Percentiles rank a stretch among this genome's conserved stretches.
phyloP scores from a whole-genome alignment of 306 rosid genomes.

The Cucurbita maxima region DNA sequence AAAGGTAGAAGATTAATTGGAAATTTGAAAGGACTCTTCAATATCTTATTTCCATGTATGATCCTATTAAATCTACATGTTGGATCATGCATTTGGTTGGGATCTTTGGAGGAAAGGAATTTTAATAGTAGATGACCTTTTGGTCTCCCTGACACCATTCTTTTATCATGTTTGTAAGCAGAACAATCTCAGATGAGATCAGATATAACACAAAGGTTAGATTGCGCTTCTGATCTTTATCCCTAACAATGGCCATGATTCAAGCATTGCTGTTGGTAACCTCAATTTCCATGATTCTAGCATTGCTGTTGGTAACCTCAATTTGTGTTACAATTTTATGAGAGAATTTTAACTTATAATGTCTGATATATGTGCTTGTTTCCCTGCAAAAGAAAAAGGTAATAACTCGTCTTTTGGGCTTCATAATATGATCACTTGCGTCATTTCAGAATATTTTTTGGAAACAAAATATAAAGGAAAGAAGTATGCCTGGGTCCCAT shows the following conservation, averaged over 20 bases:
- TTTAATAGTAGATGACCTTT: neutral
- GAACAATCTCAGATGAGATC: neutral
- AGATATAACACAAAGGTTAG: neutral
- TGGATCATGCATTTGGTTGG: neutral
- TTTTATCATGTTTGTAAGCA: neutral
- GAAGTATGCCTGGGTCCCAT: neutral
- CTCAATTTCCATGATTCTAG: neutral
- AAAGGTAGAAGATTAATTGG: slow-evolving; percentile 3
- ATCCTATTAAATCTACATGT: neutral
- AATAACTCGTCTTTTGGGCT: neutral
- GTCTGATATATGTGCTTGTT: neutral
- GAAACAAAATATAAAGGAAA: neutral
- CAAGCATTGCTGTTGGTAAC: neutral
- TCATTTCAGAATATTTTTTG: neutral
- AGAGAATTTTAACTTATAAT: neutral
- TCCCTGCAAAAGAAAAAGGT: neutral
- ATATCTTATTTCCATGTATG: neutral
- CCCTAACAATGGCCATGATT: slow-evolving; percentile 3
- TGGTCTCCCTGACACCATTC: slow-evolving; percentile 6
- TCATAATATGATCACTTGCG: neutral
- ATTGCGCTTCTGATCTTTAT: neutral
- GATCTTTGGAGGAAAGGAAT: neutral
- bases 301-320: neutral
- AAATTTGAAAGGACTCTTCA: slow-evolving; percentile 5
- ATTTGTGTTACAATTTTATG: neutral